Conservation (phyloP, 2,329 filamentous ascomycete genomes). For the Alternaria arborescens region DNA sequence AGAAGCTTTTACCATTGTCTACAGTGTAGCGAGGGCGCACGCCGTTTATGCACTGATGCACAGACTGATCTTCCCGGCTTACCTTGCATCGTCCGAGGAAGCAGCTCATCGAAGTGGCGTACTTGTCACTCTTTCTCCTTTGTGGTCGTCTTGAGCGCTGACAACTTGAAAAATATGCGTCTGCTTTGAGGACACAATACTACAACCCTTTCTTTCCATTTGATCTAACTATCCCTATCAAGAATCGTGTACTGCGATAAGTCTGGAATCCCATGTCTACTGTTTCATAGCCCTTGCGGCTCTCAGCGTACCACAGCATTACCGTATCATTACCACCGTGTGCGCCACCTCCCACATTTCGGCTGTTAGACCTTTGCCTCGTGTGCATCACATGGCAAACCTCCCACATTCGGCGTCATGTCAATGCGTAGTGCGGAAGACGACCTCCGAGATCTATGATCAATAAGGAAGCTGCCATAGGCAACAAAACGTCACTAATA, state of each 20-base stretch:
- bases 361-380: constrained; percentile 10
- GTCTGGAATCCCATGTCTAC: neutral
- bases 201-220: neutral
- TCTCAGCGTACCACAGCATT: constrained; percentile 4
- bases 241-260: neutral
- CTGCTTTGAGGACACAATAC: neutral
- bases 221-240: neutral
- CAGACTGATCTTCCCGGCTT: constrained; percentile 10
- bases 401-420: constrained; percentile 9
- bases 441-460: neutral
- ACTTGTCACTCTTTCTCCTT: neutral
- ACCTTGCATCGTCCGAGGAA: constrained; percentile 13
- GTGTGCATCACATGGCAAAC: constrained; percentile 17
- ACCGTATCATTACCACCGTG: neutral
- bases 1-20: constrained; percentile 15
- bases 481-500: constrained; percentile 7
- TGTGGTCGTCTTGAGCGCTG: neutral
- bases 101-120: constrained; percentile 10
- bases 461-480: neutral
- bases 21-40: constrained; percentile 6
- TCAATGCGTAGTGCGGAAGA: neutral
- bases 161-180: neutral
- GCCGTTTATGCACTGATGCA: constrained; percentile 5
- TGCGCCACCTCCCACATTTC: constrained; percentile 14
- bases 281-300: neutral